These are phyloP conservation scores for Penicillium hesseltinei DNA, from an alignment of 2,329 filamentous ascomycete genomes.

Conservation along the genomic window DNA sequence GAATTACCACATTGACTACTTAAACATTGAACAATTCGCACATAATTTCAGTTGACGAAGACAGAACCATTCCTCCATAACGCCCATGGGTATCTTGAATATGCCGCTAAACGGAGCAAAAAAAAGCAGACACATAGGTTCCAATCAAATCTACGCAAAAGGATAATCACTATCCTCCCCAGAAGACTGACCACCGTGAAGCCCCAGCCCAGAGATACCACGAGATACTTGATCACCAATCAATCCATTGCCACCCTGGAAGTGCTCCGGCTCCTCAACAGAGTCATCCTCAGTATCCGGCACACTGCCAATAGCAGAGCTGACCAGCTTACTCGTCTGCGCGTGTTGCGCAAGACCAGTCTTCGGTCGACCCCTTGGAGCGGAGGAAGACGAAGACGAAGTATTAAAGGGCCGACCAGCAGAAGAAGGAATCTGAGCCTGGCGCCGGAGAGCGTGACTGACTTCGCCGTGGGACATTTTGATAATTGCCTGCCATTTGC, in stretches of 20 bases:
- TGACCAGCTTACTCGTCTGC: slow-evolving; percentile 43
- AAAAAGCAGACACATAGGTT: not conserved
- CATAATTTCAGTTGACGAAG: not conserved
- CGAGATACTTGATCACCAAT: not conserved
- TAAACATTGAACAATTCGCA: not conserved
- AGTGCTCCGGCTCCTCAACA: not conserved
- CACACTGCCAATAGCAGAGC: slow-evolving; percentile 11
- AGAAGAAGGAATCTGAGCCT: slow-evolving; percentile 28
- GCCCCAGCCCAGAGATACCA: not conserved
- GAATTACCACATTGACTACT: not conserved
- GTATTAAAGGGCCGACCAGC: not conserved
- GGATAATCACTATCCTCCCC: not conserved
- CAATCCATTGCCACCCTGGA: not conserved
- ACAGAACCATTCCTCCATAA: not conserved
- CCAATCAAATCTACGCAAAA: not conserved
- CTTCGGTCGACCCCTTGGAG: not conserved
- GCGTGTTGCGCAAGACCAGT: slow-evolving; percentile 31
- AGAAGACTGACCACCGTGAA: not conserved
- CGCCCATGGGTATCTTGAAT: slow-evolving; percentile 8
- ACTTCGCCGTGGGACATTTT: slow-evolving; percentile 43
- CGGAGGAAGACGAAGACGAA: not conserved
- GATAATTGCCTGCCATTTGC: slow-evolving; percentile 48
- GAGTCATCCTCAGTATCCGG: not conserved
- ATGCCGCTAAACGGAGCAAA: slow-evolving; percentile 5
- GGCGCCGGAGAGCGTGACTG: slow-evolving; percentile 22